phyloP scores from a whole-genome alignment of 2,329 filamentous ascomycete species.

The Claviceps pazoutovae region DNA sequence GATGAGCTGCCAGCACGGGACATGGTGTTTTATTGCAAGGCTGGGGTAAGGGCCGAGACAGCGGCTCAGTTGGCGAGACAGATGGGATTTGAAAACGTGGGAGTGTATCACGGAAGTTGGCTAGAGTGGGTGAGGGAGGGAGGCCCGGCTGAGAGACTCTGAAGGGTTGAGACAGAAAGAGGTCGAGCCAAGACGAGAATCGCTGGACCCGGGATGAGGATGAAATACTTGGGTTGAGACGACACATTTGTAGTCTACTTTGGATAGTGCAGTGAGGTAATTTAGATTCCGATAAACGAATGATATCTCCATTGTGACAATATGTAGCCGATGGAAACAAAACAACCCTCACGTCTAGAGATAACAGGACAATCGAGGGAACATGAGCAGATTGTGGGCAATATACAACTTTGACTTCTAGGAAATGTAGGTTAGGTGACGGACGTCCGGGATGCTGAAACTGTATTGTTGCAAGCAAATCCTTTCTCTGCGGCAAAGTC shows the following conservation, averaged over 20 bases:
- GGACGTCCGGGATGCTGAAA: neutral
- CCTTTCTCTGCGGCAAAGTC: neutral
- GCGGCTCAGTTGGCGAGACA: conserved; percentile 65
- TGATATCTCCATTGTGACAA: too few relatives aligned
- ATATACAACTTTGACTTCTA: neutral
- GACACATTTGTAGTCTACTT: too few relatives aligned
- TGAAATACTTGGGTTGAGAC: neutral
- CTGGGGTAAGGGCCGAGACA: conserved; percentile 67
- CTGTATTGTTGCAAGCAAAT: neutral
- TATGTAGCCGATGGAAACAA: too few relatives aligned
- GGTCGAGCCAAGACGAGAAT: too few relatives aligned
- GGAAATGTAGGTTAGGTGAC: neutral
- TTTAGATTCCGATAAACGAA: too few relatives aligned
- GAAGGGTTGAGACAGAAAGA: neutral
- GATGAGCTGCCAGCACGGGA: conserved; percentile 54
- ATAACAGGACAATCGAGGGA: too few relatives aligned
- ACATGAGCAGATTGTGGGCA: too few relatives aligned
- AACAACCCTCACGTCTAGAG: too few relatives aligned
- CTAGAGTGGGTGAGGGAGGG: conserved; percentile 68
- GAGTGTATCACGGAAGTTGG: conserved; percentile 65
- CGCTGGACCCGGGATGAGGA: neutral
- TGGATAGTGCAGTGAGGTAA: too few relatives aligned
- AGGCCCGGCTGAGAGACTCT: conserved; percentile 34
- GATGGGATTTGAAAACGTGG: conserved; percentile 59
- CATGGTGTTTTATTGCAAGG: conserved; percentile 84